Evolutionary conservation across 768 basidiomycete genomes (phyloP).

Genomic region (Leccinum pellstonianum): DNA sequence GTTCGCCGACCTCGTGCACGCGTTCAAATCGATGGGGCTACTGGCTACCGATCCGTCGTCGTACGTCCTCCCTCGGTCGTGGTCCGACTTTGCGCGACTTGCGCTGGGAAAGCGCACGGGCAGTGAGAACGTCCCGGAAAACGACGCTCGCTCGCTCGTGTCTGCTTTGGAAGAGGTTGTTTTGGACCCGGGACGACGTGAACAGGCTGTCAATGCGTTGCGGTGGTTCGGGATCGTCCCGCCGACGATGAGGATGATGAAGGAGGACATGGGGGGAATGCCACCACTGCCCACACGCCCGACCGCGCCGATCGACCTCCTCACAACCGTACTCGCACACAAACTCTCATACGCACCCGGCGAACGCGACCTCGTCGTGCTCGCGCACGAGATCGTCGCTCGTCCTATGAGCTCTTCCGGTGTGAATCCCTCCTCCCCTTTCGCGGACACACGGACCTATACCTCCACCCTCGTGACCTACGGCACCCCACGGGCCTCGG

Average conservation of each 20-base stretch:
- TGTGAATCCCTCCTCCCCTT: no score
- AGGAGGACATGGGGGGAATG: constrained; percentile 18
- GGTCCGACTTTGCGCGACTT: constrained; percentile 39
- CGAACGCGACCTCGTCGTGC: constrained; percentile 86
- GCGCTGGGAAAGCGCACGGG: constrained; percentile 26
- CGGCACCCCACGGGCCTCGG: constrained; percentile 58
- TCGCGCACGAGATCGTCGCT: constrained; percentile 79
- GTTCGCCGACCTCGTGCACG: constrained; percentile 70
- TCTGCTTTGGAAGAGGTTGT: constrained; percentile 33
- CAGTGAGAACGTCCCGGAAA: background rate
- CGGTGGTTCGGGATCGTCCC: constrained; percentile 35
- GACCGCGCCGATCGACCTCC: constrained; percentile 64
- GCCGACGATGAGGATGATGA: no score
- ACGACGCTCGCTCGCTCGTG: constrained; percentile 29
- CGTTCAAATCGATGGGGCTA: constrained; percentile 69
- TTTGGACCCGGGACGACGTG: constrained; percentile 15
- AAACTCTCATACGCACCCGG: constrained; percentile 64
- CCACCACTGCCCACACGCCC: constrained; percentile 45
- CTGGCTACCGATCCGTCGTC: constrained; percentile 41
- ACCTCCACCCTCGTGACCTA: constrained; percentile 60
- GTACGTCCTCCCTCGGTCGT: constrained; percentile 19
- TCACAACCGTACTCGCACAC: constrained; percentile 69
- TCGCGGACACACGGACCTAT: constrained; percentile 48
- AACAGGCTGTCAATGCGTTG: constrained; percentile 41
- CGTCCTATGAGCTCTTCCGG: background rate